phyloP scores from a whole-genome alignment of 371 early-diverging fungal species.

The Mucor circinelloides region DNA sequence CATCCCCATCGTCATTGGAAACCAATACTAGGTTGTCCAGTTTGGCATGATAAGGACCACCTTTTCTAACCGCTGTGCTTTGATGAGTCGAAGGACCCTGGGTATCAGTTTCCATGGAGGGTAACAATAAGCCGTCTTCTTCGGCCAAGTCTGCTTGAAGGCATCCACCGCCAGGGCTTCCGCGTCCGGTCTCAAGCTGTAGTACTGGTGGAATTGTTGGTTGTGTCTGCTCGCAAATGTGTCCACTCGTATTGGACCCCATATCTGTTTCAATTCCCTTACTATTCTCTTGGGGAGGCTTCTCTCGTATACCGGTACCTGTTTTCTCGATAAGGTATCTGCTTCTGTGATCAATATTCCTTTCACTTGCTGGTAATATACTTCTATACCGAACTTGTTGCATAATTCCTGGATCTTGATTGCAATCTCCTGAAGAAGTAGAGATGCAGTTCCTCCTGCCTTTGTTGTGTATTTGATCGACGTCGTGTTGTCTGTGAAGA shows the following conservation, averaged over 20 bases:
- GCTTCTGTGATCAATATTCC: slow-evolving; percentile 16
- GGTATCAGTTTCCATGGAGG: slow-evolving; percentile 19
- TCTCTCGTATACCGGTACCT: no score
- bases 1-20: slow-evolving; percentile 10
- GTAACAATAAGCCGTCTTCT: slow-evolving; percentile 13
- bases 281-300: no score
- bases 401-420: slow-evolving; percentile 16
- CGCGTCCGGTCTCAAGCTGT: no score
- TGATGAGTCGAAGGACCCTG: slow-evolving; percentile 23
- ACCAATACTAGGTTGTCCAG: slow-evolving; percentile 32
- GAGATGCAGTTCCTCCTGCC: no score
- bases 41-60: slow-evolving; percentile 27
- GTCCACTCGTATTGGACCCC: slow-evolving; percentile 15
- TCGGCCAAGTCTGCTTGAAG: slow-evolving; percentile 10
- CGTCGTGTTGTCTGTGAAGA: no score
- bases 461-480: no score
- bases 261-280: no score
- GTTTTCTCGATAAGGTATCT: no score
- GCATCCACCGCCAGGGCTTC: slow-evolving; percentile 7
- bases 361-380: slow-evolving; percentile 20
- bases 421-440: no score
- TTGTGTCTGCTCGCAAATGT: slow-evolving; percentile 19
- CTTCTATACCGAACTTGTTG: slow-evolving; percentile 14
- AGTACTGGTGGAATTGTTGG: slow-evolving; percentile 10
- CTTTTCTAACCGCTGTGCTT: slow-evolving; percentile 5